Percentiles rank a stretch among this genome's conserved stretches.
Conservation (phyloP, 139 green algal genomes). For the Closterium sp. region DNA sequence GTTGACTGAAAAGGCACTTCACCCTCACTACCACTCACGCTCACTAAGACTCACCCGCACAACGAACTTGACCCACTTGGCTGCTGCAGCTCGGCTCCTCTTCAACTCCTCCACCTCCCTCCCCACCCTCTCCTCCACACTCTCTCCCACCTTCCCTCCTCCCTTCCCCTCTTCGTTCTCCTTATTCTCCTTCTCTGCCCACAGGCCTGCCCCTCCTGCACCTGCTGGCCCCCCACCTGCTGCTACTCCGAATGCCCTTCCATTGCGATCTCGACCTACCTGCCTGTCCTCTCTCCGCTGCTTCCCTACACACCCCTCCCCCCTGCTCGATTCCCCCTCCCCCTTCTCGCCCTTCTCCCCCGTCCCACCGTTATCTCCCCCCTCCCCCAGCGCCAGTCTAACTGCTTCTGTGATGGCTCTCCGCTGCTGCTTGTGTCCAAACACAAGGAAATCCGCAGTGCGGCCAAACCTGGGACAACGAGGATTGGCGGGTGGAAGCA, state of each 20-base stretch:
- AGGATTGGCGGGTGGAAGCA: neutral
- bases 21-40: too few relatives aligned
- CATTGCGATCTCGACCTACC: neutral
- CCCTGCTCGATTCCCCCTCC: neutral
- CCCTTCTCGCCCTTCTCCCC: neutral
- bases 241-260: too few relatives aligned
- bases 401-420: neutral
- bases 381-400: neutral
- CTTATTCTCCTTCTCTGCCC: neutral
- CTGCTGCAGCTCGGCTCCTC: too few relatives aligned
- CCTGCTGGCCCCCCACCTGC: too few relatives aligned
- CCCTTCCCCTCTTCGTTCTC: neutral
- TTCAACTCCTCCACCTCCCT: neutral
- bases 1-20: too few relatives aligned
- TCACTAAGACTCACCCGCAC: too few relatives aligned
- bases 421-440: neutral
- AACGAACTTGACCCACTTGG: too few relatives aligned
- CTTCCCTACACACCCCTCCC: neutral
- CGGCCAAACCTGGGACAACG: too few relatives aligned
- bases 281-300: neutral
- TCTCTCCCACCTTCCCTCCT: neutral
- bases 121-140: neutral
- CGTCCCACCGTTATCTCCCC: neutral
- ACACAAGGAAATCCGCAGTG: neutral
- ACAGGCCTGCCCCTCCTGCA: neutral